Evolutionary conservation across 768 basidiomycete species (phyloP), one percentile per base, ranked within the genome.

Genomic region (Imleria badia): DNA sequence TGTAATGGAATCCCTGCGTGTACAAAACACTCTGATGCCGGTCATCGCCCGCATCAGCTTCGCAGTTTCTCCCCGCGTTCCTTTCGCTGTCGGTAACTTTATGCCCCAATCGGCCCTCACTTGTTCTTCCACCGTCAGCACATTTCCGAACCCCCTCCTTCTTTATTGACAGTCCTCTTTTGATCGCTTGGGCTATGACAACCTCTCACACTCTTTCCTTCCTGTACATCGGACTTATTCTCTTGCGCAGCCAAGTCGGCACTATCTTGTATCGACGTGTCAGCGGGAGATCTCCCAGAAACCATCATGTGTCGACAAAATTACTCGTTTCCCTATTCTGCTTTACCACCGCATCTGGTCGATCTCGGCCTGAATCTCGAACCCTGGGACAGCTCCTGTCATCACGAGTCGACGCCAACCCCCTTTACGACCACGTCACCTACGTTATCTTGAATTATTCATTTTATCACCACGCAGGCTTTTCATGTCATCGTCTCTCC

Each of bases 71-170:
- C 52, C 62, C 52, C 63, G 54, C 59, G 60, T 61, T 62, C 61
- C 57, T 66, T 42, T 66, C 54, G 48, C 52, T 29, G 30, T 63
- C 64, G 63, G 64, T 49, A 65, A 65, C 65, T 66, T 60, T 66
- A 68, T 66, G 51, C 64, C 60, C 5, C 12, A 65, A 62, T 41
- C 52, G 45, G 64, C 29, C 49, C 40, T 63, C 33, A 17, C 52
- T 6, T 22, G 41, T 33, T 51, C 44, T 23, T 51, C 34, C 48
- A 58, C 48, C 57, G 38, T 45, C 10, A 52, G n/a, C 29, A 33
- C 44, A 35, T 36, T 9, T 50, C 39, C 15, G 48, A 43, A 17
- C n/a, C n/a, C n/a, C 3, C 26, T 26, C 26, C 4, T 26, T 3
- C 3, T 26, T 6, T 4, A 4, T 26, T 26, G 26, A 26, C 26